Evolutionary conservation across 2,329 filamentous ascomycete species (phyloP).

Genomic region (Diatrype stigma): DNA sequence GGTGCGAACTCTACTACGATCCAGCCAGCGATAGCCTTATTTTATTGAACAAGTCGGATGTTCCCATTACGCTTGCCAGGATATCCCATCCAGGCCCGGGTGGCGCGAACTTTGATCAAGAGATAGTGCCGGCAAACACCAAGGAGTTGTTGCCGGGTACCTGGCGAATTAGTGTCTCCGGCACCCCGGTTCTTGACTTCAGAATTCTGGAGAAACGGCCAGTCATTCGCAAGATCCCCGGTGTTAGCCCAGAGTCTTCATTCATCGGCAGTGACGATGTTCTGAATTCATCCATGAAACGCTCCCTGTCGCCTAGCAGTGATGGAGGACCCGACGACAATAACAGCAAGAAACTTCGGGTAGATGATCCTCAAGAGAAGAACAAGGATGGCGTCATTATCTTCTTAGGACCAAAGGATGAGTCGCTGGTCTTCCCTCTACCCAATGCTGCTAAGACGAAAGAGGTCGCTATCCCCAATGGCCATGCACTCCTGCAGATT

Average conservation of each 20-base stretch:
- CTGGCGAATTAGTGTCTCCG: constrained; percentile 50
- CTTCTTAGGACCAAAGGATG: constrained; percentile 46
- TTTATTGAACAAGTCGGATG: constrained; percentile 51
- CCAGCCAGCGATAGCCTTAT: constrained; percentile 56
- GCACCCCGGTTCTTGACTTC: constrained; percentile 51
- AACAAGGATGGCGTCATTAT: constrained; percentile 51
- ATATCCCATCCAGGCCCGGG: constrained; percentile 38
- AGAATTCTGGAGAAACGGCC: constrained; percentile 53
- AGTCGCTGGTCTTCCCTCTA: constrained; percentile 49
- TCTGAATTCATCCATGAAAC: constrained; percentile 46
- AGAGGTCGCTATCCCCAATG: constrained; percentile 41
- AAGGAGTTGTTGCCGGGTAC: constrained; percentile 50
- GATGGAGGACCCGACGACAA: constrained; percentile 28
- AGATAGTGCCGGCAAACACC: constrained; percentile 40
- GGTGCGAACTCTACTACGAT: constrained; percentile 59
- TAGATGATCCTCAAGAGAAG: constrained; percentile 20
- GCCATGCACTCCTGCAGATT: constrained; percentile 49
- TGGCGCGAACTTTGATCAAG: constrained; percentile 37
- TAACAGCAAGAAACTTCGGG: constrained; percentile 40
- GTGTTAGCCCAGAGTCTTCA: constrained; percentile 25
- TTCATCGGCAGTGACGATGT: constrained; percentile 27
- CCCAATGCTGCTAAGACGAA: constrained; percentile 43
- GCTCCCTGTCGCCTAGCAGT: constrained; percentile 42
- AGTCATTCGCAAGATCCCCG: constrained; percentile 33
- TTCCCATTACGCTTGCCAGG: constrained; percentile 46